These are phyloP conservation scores for Penicillium sp. DNA, from an alignment of 2,329 filamentous ascomycete species.

Conservation along the genomic window DNA sequence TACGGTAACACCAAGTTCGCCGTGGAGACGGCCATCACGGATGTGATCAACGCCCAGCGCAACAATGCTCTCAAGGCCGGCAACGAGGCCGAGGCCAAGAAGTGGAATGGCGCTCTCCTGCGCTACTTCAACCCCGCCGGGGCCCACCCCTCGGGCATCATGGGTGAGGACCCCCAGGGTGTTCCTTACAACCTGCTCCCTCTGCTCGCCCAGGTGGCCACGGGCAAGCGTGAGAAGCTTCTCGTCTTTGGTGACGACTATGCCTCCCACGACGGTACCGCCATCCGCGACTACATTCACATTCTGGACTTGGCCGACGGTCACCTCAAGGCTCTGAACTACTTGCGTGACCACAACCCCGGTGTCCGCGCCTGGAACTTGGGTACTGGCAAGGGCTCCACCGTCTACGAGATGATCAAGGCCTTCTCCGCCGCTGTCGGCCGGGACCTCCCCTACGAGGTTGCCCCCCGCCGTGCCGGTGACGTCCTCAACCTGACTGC, in stretches of 20 bases:
- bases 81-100: slow-evolving; percentile 59
- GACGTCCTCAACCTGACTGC: slow-evolving; percentile 94
- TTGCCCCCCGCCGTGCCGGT: slow-evolving; percentile 72
- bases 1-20: slow-evolving; percentile 95
- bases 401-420: slow-evolving; percentile 95
- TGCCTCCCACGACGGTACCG: slow-evolving; percentile 45
- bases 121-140: slow-evolving; percentile 98
- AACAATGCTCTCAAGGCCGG: slow-evolving; percentile 74
- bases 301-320: slow-evolving; percentile 48
- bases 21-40: slow-evolving; percentile 86
- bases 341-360: slow-evolving; percentile 53
- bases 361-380: slow-evolving; percentile 96
- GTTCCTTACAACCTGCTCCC: slow-evolving; percentile 94
- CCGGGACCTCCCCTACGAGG: slow-evolving; percentile 76
- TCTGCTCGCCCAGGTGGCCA: slow-evolving; percentile 89
- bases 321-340: slow-evolving; percentile 63
- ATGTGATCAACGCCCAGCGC: slow-evolving; percentile 81
- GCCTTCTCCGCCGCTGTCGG: slow-evolving; percentile 87
- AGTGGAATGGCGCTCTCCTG: slow-evolving; percentile 89
- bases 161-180: slow-evolving; percentile 96
- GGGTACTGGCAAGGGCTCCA: slow-evolving; percentile 88
- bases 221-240: slow-evolving; percentile 88
- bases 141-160: slow-evolving; percentile 88
- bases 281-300: slow-evolving; percentile 70
- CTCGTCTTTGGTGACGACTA: slow-evolving; percentile 96